Conservation (phyloP, 1,139 yeast species). For the Pichia inconspicua region DNA sequence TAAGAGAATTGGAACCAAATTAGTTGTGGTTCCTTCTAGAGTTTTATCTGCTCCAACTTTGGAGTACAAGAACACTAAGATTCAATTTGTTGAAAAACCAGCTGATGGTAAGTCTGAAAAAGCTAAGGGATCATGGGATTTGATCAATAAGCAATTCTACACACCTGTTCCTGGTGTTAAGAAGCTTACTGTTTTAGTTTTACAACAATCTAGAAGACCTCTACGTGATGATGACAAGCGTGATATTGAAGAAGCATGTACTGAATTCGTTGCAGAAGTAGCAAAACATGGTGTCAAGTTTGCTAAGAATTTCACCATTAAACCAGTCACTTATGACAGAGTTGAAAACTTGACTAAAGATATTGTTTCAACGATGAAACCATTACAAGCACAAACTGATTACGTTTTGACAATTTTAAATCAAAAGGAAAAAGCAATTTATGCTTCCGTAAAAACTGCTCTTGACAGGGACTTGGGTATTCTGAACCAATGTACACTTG, state of each 20-base stretch:
- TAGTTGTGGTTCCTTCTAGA: conserved; percentile 23
- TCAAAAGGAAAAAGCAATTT: conserved; percentile 17
- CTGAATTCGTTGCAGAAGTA: conserved; percentile 14
- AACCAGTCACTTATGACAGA: conserved; percentile 11
- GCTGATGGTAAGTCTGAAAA: conserved; percentile 21
- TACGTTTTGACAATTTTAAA: conserved; percentile 18
- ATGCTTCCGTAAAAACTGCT: conserved; percentile 19
- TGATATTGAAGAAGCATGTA: conserved; percentile 15
- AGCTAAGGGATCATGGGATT: conserved; percentile 23
- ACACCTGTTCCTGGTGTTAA: conserved; percentile 16
- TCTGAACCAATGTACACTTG: conserved; percentile 21
- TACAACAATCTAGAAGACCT: conserved; percentile 15
- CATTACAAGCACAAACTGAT: conserved; percentile 12
- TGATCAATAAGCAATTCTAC: conserved; percentile 16
- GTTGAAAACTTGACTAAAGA: conserved; percentile 13
- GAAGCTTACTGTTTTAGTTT: conserved; percentile 15
- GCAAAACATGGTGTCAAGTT: conserved; percentile 17
- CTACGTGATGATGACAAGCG: conserved; percentile 14
- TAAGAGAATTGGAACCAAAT: conserved; percentile 17
- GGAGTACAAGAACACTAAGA: conserved; percentile 15
- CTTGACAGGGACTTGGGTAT: conserved; percentile 20
- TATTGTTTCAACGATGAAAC: conserved; percentile 11
- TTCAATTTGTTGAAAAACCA: conserved; percentile 13
- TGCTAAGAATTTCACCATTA: conserved; percentile 6
- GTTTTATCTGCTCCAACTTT: conserved; percentile 18